Base-by-base conservation (phyloP, 306 rosid species). In the Cicer bijugum region DNA sequence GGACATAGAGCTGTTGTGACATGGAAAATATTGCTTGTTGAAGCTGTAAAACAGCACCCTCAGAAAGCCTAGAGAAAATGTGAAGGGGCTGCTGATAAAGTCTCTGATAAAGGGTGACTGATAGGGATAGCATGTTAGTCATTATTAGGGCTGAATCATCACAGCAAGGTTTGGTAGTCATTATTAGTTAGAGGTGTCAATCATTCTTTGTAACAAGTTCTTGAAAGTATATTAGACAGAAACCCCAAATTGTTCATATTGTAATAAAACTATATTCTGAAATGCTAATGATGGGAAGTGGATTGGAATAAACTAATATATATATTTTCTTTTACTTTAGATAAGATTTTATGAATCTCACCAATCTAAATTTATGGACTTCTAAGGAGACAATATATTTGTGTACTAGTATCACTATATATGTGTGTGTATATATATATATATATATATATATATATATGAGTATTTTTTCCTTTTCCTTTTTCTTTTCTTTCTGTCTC, bases 181-280 rank as follows among this genome's bases (percentile, higher is more conserved):
- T 43, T 58, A 58, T 58, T 57, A 12, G 44, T 33, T 33, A 61
- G 82, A 40, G 78, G 75, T 75, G 60, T 37, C 72, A 78, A 71
- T 77, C 70, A 78, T 82, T 83, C 68, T 79, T 85, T 80, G 67
- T 72, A 74, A 43, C 74, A 73, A 62, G 45, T 53, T 82, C 6
- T 61, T 74, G 28, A 43, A 78, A 43, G 62, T 72, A 67, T 39
- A 72, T 62, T 73, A 73, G 69, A 23, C 80, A 75, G 75, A 66
- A 75, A 47, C 67, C 4, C 1, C 47, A 75, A 63, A 75, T 79
- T 79, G 86, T 79, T 19, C 68, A 88, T 92, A 89, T 23, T 76
- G 90, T 84, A 87, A 76, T 42, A 65, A 74, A 47, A 66, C 52
- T 69, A 74, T 39, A 39, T 59, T 74, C 39, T 46, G 65, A 62